Conservation (phyloP, 2,329 filamentous ascomycete species). For the Graphilbum sp. region DNA sequence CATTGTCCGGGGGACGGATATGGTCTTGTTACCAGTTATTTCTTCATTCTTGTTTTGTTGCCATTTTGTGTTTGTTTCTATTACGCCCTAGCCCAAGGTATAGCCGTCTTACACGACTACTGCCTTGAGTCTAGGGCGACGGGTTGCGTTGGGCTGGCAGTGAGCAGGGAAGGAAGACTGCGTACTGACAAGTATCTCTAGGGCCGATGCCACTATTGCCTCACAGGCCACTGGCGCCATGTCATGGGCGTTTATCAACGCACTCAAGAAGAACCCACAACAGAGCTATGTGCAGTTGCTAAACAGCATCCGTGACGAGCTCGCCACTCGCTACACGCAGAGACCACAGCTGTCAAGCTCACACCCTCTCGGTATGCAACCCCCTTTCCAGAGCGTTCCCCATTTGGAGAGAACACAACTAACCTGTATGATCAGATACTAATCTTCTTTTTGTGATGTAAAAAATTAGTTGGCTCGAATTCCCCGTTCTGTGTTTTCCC, state of each 20-base stretch:
- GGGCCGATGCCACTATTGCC: constrained; percentile 80
- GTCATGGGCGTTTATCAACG: constrained; percentile 92
- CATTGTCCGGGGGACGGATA: too few relatives aligned
- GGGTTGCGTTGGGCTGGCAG: background rate
- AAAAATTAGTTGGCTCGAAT: background rate
- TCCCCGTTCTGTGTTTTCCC: background rate
- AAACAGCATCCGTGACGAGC: constrained; percentile 89
- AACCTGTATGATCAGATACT: constrained; percentile 4
- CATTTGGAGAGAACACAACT: background rate
- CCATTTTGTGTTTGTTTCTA: constrained; percentile 15
- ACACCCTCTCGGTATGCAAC: constrained; percentile 71
- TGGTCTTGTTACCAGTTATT: too few relatives aligned
- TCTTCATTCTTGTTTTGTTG: background rate
- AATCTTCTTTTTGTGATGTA: constrained; percentile 9
- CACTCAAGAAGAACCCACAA: constrained; percentile 90
- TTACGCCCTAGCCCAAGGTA: background rate
- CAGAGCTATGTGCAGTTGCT: constrained; percentile 95
- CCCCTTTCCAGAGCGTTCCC: too few relatives aligned
- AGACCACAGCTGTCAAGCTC: constrained; percentile 96
- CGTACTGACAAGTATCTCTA: constrained; percentile 19
- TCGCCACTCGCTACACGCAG: constrained; percentile 75
- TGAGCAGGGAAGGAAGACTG: too few relatives aligned
- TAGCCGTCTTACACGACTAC: constrained; percentile 6
- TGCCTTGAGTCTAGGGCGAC: background rate
- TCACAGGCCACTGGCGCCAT: constrained; percentile 91